phyloP scores from a whole-genome alignment of 352 stramenopile species.

The Globisporangium spinosum region DNA sequence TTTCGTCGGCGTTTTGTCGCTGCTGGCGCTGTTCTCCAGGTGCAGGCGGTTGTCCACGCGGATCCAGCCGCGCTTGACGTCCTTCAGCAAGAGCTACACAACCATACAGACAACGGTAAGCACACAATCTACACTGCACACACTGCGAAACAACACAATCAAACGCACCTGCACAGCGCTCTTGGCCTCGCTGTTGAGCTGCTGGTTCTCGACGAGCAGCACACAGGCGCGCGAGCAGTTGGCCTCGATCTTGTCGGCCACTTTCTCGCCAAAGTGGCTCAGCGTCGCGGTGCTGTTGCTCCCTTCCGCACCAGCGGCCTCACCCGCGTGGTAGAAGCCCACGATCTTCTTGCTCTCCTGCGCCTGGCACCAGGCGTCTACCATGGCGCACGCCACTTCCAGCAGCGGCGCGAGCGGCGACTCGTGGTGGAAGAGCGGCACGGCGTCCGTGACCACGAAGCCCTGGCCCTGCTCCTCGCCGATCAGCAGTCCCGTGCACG shows the following conservation, averaged over 20 bases:
- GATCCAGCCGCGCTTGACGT: slow-evolving; percentile 77
- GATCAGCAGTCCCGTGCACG: slow-evolving; percentile 56
- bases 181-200: slow-evolving; percentile 55
- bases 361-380: slow-evolving; percentile 49
- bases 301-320: slow-evolving; percentile 19
- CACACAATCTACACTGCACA: background rate
- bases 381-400: slow-evolving; percentile 64
- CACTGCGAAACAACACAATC: background rate
- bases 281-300: slow-evolving; percentile 30
- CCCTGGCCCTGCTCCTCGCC: slow-evolving; percentile 43
- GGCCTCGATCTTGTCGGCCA: slow-evolving; percentile 61
- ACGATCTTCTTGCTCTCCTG: slow-evolving; percentile 54
- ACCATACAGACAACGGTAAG: background rate
- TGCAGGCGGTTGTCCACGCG: slow-evolving; percentile 60
- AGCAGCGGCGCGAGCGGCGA: slow-evolving; percentile 57
- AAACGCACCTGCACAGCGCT: slow-evolving; percentile 41
- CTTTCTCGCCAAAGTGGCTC: slow-evolving; percentile 53
- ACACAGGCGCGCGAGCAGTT: slow-evolving; percentile 72
- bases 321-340: slow-evolving; percentile 58
- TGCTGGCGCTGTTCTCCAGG: slow-evolving; percentile 34
- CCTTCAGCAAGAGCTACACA: slow-evolving; percentile 62
- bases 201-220: slow-evolving; percentile 56
- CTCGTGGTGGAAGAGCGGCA: slow-evolving; percentile 81
- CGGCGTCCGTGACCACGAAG: slow-evolving; percentile 52
- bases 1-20: slow-evolving; percentile 29